phyloP scores from a whole-genome alignment of 2,329 filamentous ascomycete species.

The Fusarium sp. region DNA sequence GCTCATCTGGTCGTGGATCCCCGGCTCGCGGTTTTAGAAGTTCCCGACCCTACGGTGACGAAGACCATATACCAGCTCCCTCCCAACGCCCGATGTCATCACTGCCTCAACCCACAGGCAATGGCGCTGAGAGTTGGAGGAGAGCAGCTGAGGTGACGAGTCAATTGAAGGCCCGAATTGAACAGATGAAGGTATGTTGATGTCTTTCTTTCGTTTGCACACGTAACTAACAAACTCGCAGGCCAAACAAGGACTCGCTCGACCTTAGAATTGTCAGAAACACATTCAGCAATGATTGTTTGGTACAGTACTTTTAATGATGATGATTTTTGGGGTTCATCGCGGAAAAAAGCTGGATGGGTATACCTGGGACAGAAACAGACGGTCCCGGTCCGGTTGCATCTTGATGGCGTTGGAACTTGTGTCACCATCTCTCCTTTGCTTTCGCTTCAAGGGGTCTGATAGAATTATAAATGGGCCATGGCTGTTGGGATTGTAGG shows the following conservation, averaged over 20 bases:
- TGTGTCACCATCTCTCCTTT: slow-evolving; percentile 41
- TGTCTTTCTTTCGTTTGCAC: accelerated
- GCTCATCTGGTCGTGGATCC: slow-evolving; percentile 68
- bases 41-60: slow-evolving; percentile 48
- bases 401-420: slow-evolving; percentile 47
- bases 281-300: slow-evolving; percentile 13
- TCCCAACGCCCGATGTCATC: slow-evolving; percentile 51
- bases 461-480: slow-evolving; percentile 37
- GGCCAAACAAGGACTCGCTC: slow-evolving; percentile 64
- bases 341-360: slow-evolving; percentile 37
- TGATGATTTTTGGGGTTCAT: slow-evolving; percentile 39
- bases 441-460: slow-evolving; percentile 37
- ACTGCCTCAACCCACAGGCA: slow-evolving; percentile 50
- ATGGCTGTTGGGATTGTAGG: slow-evolving; percentile 39
- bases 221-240: slow-evolving; percentile 38
- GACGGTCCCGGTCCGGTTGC: slow-evolving; percentile 41
- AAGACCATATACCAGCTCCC: slow-evolving; percentile 48
- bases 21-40: slow-evolving; percentile 67
- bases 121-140: slow-evolving; percentile 85
- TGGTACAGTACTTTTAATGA: slow-evolving; percentile 38
- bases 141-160: slow-evolving; percentile 97
- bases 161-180: slow-evolving; percentile 95
- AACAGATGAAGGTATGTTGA: slow-evolving; percentile 87
- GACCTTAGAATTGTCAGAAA: slow-evolving; percentile 48
- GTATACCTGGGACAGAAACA: slow-evolving; percentile 33